Conservation (phyloP, 176 grass and related monocot species). For the Aegilops speltoides region DNA sequence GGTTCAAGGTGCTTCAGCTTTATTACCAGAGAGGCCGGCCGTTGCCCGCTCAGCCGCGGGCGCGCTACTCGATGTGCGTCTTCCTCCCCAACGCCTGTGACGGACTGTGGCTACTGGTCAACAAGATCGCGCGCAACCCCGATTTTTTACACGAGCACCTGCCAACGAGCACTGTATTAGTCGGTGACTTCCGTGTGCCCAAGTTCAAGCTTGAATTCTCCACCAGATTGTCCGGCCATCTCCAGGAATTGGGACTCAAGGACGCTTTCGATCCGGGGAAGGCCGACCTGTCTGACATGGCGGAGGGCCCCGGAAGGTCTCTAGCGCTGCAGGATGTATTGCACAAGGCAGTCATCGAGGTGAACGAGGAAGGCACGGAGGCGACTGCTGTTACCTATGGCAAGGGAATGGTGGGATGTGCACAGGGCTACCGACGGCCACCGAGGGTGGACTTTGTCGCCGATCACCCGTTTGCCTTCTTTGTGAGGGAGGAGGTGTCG, state of each 20-base stretch:
- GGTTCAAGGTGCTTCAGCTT: constrained; percentile 23
- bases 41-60: not conserved
- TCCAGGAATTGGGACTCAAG: not conserved
- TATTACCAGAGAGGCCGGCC: not conserved
- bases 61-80: not conserved
- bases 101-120: not conserved
- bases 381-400: not conserved
- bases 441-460: not conserved
- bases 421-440: not conserved
- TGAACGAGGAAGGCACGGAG: not conserved
- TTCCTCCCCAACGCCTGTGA: constrained; percentile 10
- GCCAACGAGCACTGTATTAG: not conserved
- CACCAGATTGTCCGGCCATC: too few relatives aligned
- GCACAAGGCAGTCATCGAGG: not conserved
- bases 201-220: not conserved
- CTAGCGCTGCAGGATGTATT: not conserved
- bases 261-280: not conserved
- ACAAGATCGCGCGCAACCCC: not conserved
- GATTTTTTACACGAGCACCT: not conserved
- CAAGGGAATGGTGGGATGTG: too few relatives aligned
- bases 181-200: not conserved
- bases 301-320: not conserved
- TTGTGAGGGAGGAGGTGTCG: not conserved
- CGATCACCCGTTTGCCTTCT: not conserved
- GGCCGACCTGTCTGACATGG: not conserved